Base-by-base conservation (phyloP, 805 yeast species). In the Candida bentonensis region DNA sequence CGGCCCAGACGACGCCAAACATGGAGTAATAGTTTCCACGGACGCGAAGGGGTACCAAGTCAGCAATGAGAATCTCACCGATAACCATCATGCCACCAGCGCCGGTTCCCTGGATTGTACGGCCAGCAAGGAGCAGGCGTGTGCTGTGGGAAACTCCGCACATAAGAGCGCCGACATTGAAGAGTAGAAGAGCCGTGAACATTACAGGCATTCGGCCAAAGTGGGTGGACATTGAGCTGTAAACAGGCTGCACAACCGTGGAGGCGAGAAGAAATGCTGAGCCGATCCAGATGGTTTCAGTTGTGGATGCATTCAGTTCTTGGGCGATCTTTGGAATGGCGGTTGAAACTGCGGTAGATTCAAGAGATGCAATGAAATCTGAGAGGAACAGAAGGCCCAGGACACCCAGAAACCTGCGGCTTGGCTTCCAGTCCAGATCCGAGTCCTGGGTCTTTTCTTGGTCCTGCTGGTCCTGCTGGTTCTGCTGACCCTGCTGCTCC, bases 31-130 rank as follows among this genome's bases (percentile, higher is more conserved):
- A 58, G 15, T 55, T 40, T n/a, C 62, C 63, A 7, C 66, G 53
- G 42, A 51, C 49, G 11, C 55, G 50, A 7, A 68, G 53, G 1
- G 79, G 74, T 2, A 74, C 72, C 3, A 70, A 57, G 51, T 79
- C 84, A 2, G 82, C 68, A 9, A 72, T 63, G 23, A 81, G 72
- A 23, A 79, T 73, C 47, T 72, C 66, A 3, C 69, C 72, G 58
- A 77, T 61, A 1, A 78, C 65, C 52, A 74, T 78, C 41, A 79
- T 69, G 21, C 82, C 82, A 30, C 83, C 80, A 7, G 79, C 85
- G 15, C 88, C 89, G 26, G 76, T 55, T 43, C 92, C 92, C 44
- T 76, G 76, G 20, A 82, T 62, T 5, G 75, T 78, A 53, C 89
- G 67, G 1, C 86, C 88, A 2, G 78, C 85, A 47, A 82, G 78